Base-by-base conservation (phyloP, 805 yeast species). In the Candida sithepensis region DNA sequence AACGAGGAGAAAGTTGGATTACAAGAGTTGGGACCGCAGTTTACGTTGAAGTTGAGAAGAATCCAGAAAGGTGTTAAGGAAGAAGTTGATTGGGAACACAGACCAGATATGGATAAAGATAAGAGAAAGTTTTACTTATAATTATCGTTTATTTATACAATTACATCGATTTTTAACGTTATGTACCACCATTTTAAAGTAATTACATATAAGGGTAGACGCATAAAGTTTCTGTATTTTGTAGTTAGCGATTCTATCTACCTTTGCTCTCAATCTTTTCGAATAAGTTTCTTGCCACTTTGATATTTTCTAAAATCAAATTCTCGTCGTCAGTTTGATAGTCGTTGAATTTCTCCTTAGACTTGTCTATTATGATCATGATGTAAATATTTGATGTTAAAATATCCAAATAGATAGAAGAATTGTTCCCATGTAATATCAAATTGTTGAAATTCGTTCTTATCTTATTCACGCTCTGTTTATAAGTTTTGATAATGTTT, bases 1-100 rank as follows among this genome's bases (percentile, higher is more conserved):
- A 87, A 89, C 63, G 97, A 90, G 56, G 96, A 89, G 66, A 84
- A 82, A 58, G 97, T 92, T 2, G 99, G 98, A 7, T 70, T 94
- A 43, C 99, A 94, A 62, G 99, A 94, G 63, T 71, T 94, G 39
- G 99, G 99, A 0, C 99, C 99, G 1, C 97, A 91, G 67, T 94
- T 94, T 67, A 94, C 99, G 1, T 69, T 94, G 64, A 84, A 86
- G 63, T 70, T 94, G 56, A 81, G 96, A 67, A 77, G 98, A 61
- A 72, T 94, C 49, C 98, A 92, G 67, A 85, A 82, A 69, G 99
- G 98, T 45, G 77, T 94, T 59, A 83, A 83, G 61, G 96, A 89
- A 56, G 98, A 92, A 60, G 75, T 87, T 23, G 97, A 89, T 60
- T 92, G 98, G 97, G 97, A 94, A 68, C 96, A 90, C 70, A 81